These are phyloP conservation scores for Coemansia sp. DNA, from an alignment of 192 early-diverging fungal species.

Conservation along the genomic window DNA sequence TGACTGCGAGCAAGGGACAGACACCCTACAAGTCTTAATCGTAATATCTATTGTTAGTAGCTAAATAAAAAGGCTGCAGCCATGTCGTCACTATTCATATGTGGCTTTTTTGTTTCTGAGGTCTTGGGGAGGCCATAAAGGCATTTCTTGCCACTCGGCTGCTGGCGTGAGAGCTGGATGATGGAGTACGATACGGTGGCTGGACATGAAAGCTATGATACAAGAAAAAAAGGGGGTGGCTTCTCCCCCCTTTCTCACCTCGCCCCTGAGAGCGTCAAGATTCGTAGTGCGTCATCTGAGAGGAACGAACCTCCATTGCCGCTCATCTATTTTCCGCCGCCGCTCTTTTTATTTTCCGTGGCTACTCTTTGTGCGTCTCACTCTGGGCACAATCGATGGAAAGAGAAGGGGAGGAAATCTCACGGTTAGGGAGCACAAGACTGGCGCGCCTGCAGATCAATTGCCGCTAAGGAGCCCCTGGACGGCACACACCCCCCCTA, in stretches of 20 bases:
- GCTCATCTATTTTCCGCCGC: too few species aligned
- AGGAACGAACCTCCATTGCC: too few species aligned
- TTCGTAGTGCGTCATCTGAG: neutral
- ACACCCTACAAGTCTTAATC: too few species aligned
- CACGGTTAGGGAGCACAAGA: too few species aligned
- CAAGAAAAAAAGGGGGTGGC: neutral
- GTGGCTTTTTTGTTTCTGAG: too few species aligned
- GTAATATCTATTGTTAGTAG: too few species aligned
- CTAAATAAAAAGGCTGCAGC: too few species aligned
- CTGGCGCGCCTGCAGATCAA: conserved; percentile 4
- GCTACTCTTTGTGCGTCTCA: neutral
- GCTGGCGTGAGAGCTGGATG: neutral
- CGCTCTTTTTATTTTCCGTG: too few species aligned
- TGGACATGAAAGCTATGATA: neutral
- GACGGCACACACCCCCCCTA: conserved; percentile 37
- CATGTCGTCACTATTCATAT: too few species aligned
- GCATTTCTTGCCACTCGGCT: neutral
- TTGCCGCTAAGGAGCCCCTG: conserved; percentile 15
- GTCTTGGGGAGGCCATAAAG: too few species aligned
- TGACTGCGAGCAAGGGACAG: too few species aligned
- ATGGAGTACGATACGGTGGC: neutral
- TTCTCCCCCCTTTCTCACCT: neutral
- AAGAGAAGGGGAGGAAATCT: neutral
- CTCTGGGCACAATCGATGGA: neutral
- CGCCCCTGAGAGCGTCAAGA: too few species aligned